phyloP scores from a whole-genome alignment of 495 filamentous ascomycete species.

The Podospora australis region DNA sequence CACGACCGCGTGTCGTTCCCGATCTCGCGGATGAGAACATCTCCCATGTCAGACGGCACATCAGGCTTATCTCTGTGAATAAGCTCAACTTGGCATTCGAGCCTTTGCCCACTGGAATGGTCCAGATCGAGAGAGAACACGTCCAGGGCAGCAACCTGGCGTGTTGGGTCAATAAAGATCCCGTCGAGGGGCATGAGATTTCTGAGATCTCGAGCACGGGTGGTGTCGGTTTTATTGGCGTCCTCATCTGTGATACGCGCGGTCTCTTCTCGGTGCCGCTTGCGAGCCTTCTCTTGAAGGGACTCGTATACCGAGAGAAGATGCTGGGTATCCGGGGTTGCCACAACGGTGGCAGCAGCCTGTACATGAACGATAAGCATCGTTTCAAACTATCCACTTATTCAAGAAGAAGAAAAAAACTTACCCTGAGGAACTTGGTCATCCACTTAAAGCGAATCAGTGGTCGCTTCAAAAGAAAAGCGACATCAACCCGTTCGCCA shows the following conservation, averaged over 20 bases:
- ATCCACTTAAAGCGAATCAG: slow-evolving; percentile 85
- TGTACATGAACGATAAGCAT: slow-evolving; percentile 7
- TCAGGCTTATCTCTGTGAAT: slow-evolving; percentile 70
- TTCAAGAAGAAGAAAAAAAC: too few relatives aligned
- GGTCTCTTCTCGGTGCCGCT: slow-evolving; percentile 74
- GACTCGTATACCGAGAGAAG: slow-evolving; percentile 48
- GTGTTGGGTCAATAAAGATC: slow-evolving; percentile 62
- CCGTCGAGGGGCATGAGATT: slow-evolving; percentile 63
- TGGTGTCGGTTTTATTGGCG: slow-evolving; percentile 74
- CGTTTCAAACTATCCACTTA: too few relatives aligned
- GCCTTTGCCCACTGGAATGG: slow-evolving; percentile 83
- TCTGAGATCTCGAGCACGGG: slow-evolving; percentile 66
- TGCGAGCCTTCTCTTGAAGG: slow-evolving; percentile 70
- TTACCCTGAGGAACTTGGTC: slow-evolving; percentile 71
- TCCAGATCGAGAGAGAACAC: slow-evolving; percentile 77
- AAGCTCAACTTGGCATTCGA: slow-evolving; percentile 85
- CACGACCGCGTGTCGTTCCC: slow-evolving; percentile 64
- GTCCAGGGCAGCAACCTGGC: slow-evolving; percentile 81
- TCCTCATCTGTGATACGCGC: slow-evolving; percentile 87
- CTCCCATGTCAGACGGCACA: slow-evolving; percentile 52
- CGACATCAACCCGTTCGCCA: slow-evolving; percentile 90
- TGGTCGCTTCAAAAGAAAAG: slow-evolving; percentile 83
- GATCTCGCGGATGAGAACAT: slow-evolving; percentile 86
- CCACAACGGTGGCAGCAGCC: slow-evolving; percentile 38
- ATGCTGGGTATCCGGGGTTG: slow-evolving; percentile 23